Evolutionary conservation across 2,329 filamentous ascomycete genomes (phyloP).

Genomic region (Penicillium olsonii): DNA sequence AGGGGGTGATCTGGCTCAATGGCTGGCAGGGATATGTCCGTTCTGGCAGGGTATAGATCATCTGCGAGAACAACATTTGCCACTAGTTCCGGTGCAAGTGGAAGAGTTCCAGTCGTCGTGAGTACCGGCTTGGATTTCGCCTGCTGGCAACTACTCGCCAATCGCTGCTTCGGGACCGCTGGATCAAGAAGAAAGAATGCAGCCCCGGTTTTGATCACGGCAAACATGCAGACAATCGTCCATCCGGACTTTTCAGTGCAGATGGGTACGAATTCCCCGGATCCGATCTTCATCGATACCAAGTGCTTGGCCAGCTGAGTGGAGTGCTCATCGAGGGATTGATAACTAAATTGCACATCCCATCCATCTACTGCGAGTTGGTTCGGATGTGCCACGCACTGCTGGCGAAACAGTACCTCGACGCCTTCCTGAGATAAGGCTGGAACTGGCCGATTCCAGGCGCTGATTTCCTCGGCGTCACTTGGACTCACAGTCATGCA

Average conservation of each 20-base stretch:
- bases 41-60: too few species aligned
- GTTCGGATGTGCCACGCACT: too few species aligned
- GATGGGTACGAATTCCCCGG: constrained; percentile 21
- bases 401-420: too few species aligned
- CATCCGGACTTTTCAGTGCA: background rate
- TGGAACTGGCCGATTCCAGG: too few species aligned
- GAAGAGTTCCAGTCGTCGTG: too few species aligned
- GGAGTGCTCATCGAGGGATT: background rate
- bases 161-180: background rate
- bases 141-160: background rate
- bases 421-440: too few species aligned
- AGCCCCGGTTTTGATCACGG: background rate
- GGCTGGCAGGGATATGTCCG: too few species aligned
- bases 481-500: too few species aligned
- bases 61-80: background rate
- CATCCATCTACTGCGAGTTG: too few species aligned
- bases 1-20: background rate
- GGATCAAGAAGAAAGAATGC: background rate
- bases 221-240: background rate
- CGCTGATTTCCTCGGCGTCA: too few species aligned
- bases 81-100: too few species aligned
- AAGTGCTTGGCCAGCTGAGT: constrained; percentile 1
- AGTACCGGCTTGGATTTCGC: background rate
- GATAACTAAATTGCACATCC: too few species aligned
- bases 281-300: constrained; percentile 31